Evolutionary conservation across 495 filamentous ascomycete genomes (phyloP).

Genomic region (Xylaria grammica): DNA sequence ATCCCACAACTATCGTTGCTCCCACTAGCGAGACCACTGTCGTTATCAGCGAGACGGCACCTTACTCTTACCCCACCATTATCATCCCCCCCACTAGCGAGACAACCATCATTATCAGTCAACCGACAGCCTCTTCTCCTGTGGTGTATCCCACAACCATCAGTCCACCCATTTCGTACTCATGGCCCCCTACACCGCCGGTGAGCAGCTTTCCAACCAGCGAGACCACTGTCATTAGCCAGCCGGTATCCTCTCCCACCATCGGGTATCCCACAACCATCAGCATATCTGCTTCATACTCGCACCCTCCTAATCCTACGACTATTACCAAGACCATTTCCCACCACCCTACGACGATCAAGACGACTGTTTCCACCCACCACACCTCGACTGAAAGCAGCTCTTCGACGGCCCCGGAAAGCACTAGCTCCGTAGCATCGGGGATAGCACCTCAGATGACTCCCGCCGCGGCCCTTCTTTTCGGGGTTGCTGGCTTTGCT

Average conservation of each 20-base stretch:
- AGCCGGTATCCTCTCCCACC: slow-evolving; percentile 30
- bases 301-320: not conserved
- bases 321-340: not conserved
- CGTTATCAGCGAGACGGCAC: slow-evolving; percentile 5
- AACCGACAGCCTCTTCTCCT: not conserved
- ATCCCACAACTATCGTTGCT: not conserved
- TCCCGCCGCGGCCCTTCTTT: slow-evolving; percentile 40
- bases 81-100: not conserved
- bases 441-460: slow-evolving; percentile 34
- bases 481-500: slow-evolving; percentile 44
- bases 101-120: slow-evolving; percentile 7
- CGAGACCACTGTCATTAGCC: slow-evolving; percentile 1
- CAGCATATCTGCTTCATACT: not conserved
- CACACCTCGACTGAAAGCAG: slow-evolving; percentile 15
- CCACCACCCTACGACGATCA: slow-evolving; percentile 33
- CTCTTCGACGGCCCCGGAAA: slow-evolving; percentile 20
- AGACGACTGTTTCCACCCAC: slow-evolving; percentile 6
- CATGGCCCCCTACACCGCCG: not conserved
- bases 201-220: not conserved
- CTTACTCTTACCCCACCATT: not conserved
- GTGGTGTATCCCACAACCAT: not conserved
- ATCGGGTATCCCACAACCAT: slow-evolving; percentile 21
- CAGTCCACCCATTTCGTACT: not conserved
- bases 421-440: slow-evolving; percentile 25
- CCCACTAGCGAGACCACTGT: not conserved